Conservation (phyloP, 2,329 filamentous ascomycete species). For the Phaeophleospora eucalypticola region DNA sequence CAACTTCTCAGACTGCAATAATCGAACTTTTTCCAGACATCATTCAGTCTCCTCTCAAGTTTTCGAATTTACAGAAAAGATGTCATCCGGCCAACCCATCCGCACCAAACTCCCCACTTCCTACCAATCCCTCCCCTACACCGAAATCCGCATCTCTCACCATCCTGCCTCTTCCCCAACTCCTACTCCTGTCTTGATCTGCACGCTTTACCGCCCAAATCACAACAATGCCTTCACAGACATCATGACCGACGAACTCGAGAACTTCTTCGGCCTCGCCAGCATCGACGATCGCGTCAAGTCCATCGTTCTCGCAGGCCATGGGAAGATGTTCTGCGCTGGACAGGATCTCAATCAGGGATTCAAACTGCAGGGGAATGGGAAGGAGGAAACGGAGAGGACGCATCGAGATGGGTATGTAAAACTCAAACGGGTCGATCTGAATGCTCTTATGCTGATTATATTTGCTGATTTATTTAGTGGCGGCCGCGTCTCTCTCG, state of each 20-base stretch:
- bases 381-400: slow-evolving; percentile 19
- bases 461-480: background rate
- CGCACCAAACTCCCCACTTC: slow-evolving; percentile 7
- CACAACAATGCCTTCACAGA: slow-evolving; percentile 22
- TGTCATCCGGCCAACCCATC: slow-evolving; percentile 10
- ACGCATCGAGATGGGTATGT: slow-evolving; percentile 22
- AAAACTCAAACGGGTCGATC: too few species aligned
- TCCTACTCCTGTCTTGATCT: slow-evolving; percentile 18
- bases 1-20: too few species aligned
- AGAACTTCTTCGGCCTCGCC: slow-evolving; percentile 20
- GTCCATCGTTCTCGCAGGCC: slow-evolving; percentile 15
- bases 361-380: slow-evolving; percentile 17
- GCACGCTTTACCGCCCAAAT: slow-evolving; percentile 16
- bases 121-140: slow-evolving; percentile 11
- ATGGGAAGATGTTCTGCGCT: slow-evolving; percentile 21
- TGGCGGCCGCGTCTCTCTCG: slow-evolving; percentile 18
- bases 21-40: too few species aligned
- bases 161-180: slow-evolving; percentile 15
- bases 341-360: slow-evolving; percentile 22
- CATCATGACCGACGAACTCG: slow-evolving; percentile 22
- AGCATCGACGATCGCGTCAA: slow-evolving; percentile 21
- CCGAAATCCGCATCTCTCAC: slow-evolving; percentile 20
- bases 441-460: background rate
- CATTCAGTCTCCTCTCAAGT: too few species aligned
- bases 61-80: too few species aligned